Base-by-base conservation (phyloP, 1,284 basidiomycete genomes). In the Tylopilus microsporus region DNA sequence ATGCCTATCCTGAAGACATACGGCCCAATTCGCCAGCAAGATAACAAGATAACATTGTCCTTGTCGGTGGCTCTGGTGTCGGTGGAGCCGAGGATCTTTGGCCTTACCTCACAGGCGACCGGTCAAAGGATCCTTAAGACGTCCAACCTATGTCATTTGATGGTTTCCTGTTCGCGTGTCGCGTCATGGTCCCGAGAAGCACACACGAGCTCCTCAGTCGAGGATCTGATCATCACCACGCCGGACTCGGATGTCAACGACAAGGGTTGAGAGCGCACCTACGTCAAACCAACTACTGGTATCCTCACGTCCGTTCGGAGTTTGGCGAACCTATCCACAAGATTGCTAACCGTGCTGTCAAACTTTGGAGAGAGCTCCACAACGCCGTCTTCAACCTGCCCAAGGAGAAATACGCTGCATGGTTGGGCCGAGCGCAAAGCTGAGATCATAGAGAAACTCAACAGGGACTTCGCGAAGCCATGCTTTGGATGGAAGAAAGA, bases 111-210 rank as follows among this genome's bases (percentile, higher is more conserved):
- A 92, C 89, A 55, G 97, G 97, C 69, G 92, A 98, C 70, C 98
- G 96, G 97, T 91, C 92, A 5, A 82, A 86, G 63, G 79, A 87
- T 62, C 77, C 79, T 68, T 98, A 90, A 70, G 87, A 86, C 59
- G 81, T 89, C 48, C 92, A 98, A 75, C 89, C 91, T n/a, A 99
- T 99, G 97, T 97, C 96, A 2, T 98, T 96, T 78, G 96, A 98
- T 68, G 97, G 95, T 60, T 94, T 97, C 78, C 82, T 99, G 53
- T 97, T 57, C 10, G 97, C 89, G 16, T 92, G 89, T 68, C 89
- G 97, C 62, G 94, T 98, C 73, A 98, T 99, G 94, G 92, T 97
- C 96, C 62, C 95, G 94, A 78, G 96, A 99, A 76, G 94, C 96
- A 12, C 95, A 98, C 74, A 98, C 96, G 0, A 90, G 87, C 68